Percentiles rank a stretch among this genome's conserved stretches.
phyloP scores from a whole-genome alignment of 2,329 filamentous ascomycete genomes.

The Aspergillus sp. region DNA sequence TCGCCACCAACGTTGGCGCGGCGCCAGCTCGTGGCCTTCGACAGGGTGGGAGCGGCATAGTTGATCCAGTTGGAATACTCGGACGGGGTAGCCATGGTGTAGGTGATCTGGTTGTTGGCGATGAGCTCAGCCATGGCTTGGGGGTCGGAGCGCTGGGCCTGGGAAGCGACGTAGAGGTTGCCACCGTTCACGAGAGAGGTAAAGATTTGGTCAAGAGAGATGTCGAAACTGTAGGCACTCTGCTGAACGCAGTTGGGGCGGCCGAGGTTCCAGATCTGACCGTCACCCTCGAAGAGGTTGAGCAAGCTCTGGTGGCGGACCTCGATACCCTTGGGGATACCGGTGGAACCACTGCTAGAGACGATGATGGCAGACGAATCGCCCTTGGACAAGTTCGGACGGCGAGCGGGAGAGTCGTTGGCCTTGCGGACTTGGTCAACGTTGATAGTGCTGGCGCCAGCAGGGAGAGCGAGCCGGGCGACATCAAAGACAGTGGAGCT shows the following conservation, averaged over 20 bases:
- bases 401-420: background rate
- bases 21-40: background rate
- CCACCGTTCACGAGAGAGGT: constrained; percentile 7
- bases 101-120: background rate
- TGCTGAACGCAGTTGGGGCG: constrained; percentile 7
- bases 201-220: constrained; percentile 8
- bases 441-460: background rate
- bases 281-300: background rate
- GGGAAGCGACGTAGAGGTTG: background rate
- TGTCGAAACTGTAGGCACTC: constrained; percentile 8
- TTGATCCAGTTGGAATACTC: constrained; percentile 7
- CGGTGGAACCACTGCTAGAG: constrained; percentile 14
- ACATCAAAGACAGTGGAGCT: background rate
- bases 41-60: background rate
- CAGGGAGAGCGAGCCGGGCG: background rate
- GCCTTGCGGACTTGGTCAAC: background rate
- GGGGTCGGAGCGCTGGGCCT: background rate
- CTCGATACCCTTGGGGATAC: constrained; percentile 12
- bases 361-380: background rate
- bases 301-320: background rate
- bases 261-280: background rate
- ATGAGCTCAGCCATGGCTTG: background rate
- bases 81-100: constrained; percentile 2
- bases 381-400: background rate
- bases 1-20: constrained; percentile 29